Conservation (phyloP, 306 rosid species). For the Coriaria nepalensis region DNA sequence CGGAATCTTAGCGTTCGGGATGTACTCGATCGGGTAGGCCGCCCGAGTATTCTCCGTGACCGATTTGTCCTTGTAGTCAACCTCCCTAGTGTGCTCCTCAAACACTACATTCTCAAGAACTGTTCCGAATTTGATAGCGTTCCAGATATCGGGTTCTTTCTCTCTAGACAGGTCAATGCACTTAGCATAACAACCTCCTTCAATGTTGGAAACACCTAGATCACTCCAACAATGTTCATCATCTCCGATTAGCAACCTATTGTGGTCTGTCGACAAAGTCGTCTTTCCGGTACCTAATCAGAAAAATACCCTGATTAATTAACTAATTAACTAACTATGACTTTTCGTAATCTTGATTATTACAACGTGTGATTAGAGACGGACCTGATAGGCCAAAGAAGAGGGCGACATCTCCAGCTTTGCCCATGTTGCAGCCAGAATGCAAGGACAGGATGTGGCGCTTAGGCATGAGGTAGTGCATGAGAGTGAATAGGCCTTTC, state of each 20-base stretch:
- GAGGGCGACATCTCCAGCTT: slow-evolving; percentile 82
- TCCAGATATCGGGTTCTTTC: slow-evolving; percentile 86
- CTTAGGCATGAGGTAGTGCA: slow-evolving; percentile 92
- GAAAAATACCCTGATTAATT: too few species aligned
- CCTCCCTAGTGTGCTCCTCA: slow-evolving; percentile 67
- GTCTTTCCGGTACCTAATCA: slow-evolving; percentile 72
- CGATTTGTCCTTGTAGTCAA: slow-evolving; percentile 69
- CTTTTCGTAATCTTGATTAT: too few species aligned
- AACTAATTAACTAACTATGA: too few species aligned
- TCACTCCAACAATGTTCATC: slow-evolving; percentile 87
- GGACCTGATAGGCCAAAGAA: slow-evolving; percentile 93
- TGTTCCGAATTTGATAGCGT: slow-evolving; percentile 81
- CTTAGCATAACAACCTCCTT: slow-evolving; percentile 97
- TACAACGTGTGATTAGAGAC: too few species aligned
- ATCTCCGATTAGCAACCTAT: slow-evolving; percentile 69
- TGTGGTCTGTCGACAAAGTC: slow-evolving; percentile 70
- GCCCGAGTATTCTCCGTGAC: slow-evolving; percentile 93
- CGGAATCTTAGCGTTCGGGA: slow-evolving; percentile 86
- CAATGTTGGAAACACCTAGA: slow-evolving; percentile 74
- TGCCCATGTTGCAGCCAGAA: slow-evolving; percentile 88
- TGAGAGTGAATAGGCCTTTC: slow-evolving; percentile 80
- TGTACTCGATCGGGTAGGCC: slow-evolving; percentile 81
- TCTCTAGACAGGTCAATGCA: slow-evolving; percentile 73
- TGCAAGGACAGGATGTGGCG: slow-evolving; percentile 73
- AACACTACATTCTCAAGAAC: slow-evolving; percentile 85